These are phyloP conservation scores for Calonectria pteridis DNA, from an alignment of 2,329 filamentous ascomycete genomes.

Conservation along the genomic window DNA sequence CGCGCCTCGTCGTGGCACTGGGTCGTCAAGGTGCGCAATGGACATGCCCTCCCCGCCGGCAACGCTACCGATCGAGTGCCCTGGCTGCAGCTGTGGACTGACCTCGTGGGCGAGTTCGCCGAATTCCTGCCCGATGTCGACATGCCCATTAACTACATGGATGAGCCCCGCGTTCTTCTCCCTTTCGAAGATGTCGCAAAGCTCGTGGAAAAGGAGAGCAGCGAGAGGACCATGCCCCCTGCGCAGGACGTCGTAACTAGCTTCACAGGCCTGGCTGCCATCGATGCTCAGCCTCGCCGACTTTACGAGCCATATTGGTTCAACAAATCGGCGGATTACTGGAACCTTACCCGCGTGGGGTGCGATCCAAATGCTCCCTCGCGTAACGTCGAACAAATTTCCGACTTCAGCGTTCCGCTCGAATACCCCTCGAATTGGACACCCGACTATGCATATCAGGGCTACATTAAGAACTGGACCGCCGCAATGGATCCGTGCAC, in stretches of 20 bases:
- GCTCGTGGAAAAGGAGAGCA: conserved; percentile 62
- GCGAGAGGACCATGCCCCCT: conserved; percentile 56
- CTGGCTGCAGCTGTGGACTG: conserved; percentile 62
- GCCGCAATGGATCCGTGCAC: conserved; percentile 69
- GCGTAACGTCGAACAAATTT: conserved; percentile 50
- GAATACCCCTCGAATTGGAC: conserved; percentile 51
- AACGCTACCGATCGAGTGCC: conserved; percentile 55
- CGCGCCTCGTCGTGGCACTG: conserved; percentile 59
- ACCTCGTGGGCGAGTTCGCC: conserved; percentile 64
- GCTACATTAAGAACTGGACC: conserved; percentile 70
- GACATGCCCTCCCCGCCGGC: conserved; percentile 55
- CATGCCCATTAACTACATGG: conserved; percentile 74
- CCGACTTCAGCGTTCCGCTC: conserved; percentile 48
- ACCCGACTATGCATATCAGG: conserved; percentile 55
- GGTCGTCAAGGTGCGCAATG: conserved; percentile 62
- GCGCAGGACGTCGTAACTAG: conserved; percentile 58
- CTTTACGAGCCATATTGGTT: conserved; percentile 63
- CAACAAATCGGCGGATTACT: conserved; percentile 63
- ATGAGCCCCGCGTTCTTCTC: conserved; percentile 73
- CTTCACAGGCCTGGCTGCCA: conserved; percentile 55
- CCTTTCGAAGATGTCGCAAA: conserved; percentile 68
- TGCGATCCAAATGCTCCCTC: conserved; percentile 69
- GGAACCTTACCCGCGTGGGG: conserved; percentile 68
- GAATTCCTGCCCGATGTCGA: conserved; percentile 72
- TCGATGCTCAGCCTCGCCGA: conserved; percentile 51